Evolutionary conservation across 2,329 filamentous ascomycete species (phyloP), one percentile per base, ranked within the genome.

Genomic region (Cladosporium halotolerans): DNA sequence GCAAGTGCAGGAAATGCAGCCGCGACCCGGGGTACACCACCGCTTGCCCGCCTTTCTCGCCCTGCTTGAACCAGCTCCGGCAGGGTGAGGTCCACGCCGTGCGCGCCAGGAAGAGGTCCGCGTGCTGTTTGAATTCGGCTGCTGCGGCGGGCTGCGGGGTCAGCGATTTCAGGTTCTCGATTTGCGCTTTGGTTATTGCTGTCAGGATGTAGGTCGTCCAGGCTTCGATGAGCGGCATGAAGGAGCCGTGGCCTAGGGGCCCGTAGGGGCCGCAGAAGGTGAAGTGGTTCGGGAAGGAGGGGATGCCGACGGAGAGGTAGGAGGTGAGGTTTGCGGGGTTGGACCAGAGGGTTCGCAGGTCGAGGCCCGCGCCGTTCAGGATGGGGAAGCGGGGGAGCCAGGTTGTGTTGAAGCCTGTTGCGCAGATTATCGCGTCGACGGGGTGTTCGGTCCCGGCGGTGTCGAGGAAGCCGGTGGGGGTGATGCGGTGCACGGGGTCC

Each of bases 251-350:
- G 28, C 67, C 70, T 7, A 72, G 58, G 2, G 72, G 71, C 0
- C 70, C 69, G 56, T 70, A 71, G 2, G 72, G 71, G 1, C 72
- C 73, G 54, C 70, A 72, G 60, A 72, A 72, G 16, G 63, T 67
- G 53, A 74, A 74, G 53, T 73, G 68, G 59, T 76, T 76, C 4
- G 73, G 73, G 57, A 72, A 74, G 0, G 57, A 62, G 2, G 72
- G 71, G n/a, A 74, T 66, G 13, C 59, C 70, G 33, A 75, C 64
- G 57, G 60, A 63, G 42, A 75, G 69, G 59, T 75, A 76, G 2
- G 66, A 70, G 19, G 64, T 70, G 1, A 73, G 68, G 39, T 70
- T 67, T 0, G 64, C 49, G 9, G 62, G 53, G 9, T 60, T 54
- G 32, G 62, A 60, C 72, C 72, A 76, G 23, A 72, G 45, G 9